Evolutionary conservation across 441 rosid species (phyloP).

Genomic region (Populus tomentosa): DNA sequence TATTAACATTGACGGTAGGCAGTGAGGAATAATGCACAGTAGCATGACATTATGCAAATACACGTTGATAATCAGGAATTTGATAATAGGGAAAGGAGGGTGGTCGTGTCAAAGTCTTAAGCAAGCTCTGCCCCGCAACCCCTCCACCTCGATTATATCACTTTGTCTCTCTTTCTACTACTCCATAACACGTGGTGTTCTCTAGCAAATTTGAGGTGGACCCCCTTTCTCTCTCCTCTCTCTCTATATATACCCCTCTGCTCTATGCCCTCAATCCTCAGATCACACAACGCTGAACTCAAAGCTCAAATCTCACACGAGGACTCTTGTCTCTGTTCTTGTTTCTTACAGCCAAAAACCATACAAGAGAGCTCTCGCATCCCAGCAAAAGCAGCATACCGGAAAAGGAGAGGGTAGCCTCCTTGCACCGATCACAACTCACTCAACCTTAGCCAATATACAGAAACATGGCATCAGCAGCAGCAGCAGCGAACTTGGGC

Average conservation of each 20-base stretch:
- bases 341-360: neutral
- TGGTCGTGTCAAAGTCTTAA: slow-evolving; percentile 20
- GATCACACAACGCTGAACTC: neutral
- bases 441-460: neutral
- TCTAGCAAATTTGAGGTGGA: slow-evolving; percentile 1
- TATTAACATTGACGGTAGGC: too few relatives aligned
- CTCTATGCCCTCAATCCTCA: neutral
- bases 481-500: neutral
- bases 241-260: slow-evolving; percentile 8
- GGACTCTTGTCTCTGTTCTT: too few relatives aligned
- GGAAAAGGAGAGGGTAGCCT: too few relatives aligned
- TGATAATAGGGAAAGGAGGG: neutral
- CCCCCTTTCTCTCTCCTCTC: neutral
- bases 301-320: too few relatives aligned
- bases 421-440: neutral
- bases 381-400: neutral
- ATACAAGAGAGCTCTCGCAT: neutral
- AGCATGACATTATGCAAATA: neutral
- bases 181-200: slow-evolving; percentile 26
- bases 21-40: neutral
- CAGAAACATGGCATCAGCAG: neutral
- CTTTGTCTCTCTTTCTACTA: neutral
- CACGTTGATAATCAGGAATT: neutral
- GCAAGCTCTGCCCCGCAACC: slow-evolving; percentile 7
- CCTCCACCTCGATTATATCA: neutral